Conservation (phyloP, 192 early-diverging fungal genomes). For the Linnemannia exigua region DNA sequence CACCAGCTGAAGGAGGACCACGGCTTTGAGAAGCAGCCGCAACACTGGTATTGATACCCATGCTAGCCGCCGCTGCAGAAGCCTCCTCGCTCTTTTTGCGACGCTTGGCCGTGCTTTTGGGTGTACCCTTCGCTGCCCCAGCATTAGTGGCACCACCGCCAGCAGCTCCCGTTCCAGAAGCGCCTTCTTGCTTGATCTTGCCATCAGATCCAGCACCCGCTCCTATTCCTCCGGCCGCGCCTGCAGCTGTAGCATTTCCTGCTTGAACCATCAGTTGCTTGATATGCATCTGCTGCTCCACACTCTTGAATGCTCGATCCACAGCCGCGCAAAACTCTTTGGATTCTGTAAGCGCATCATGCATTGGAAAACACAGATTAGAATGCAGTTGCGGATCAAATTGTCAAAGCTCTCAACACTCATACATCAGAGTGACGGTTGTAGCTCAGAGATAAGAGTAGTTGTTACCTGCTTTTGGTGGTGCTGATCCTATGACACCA, state of each 20-base stretch:
- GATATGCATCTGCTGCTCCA: conserved; percentile 27
- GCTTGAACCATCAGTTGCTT: conserved; percentile 14
- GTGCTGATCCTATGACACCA: background rate
- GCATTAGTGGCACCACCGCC: conserved; percentile 9
- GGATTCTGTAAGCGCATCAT: conserved; percentile 16
- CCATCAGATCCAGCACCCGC: conserved; percentile 1
- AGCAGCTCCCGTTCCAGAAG: background rate
- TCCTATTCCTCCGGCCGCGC: background rate
- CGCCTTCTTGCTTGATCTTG: conserved; percentile 32
- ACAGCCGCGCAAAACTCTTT: conserved; percentile 40
- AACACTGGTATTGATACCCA: conserved; percentile 46
- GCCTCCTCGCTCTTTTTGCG: conserved; percentile 55
- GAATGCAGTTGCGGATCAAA: background rate
- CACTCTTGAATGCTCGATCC: conserved; percentile 29
- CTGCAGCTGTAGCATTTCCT: conserved; percentile 1
- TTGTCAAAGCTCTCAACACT: no score
- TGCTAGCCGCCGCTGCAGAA: conserved; percentile 29
- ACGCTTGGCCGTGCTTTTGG: conserved; percentile 35
- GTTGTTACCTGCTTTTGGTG: conserved; percentile 16
- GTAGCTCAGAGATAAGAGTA: background rate
- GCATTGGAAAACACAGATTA: background rate
- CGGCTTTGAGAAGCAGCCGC: background rate
- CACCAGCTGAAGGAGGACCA: conserved; percentile 15
- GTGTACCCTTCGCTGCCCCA: background rate
- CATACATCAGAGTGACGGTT: no score